A percentile compares a stretch with the other conserved stretches of the same genome.
These are phyloP conservation scores for Salvia splendens DNA, from an alignment of 257 asterid genomes.

Conservation along the genomic window DNA sequence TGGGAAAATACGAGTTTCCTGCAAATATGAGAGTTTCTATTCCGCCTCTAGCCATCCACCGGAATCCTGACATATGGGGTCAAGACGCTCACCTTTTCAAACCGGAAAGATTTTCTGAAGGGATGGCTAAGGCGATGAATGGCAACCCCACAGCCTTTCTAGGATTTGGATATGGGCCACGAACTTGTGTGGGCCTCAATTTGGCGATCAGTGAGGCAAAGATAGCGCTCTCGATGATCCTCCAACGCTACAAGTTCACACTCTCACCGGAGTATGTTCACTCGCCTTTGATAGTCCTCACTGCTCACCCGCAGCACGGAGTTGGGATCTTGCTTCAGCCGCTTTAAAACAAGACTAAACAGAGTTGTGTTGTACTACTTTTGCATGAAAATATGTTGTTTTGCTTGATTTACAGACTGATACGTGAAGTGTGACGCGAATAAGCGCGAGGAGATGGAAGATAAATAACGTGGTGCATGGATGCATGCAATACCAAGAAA, in stretches of 20 bases:
- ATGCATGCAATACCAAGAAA: too few species aligned
- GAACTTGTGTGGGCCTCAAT: slow-evolving; percentile 41
- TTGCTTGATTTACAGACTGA: too few species aligned
- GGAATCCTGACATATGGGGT: slow-evolving; percentile 44
- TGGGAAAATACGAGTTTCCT: slow-evolving; percentile 42
- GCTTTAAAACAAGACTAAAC: background rate
- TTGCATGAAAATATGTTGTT: too few species aligned
- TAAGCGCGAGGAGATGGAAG: too few species aligned
- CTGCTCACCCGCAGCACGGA: slow-evolving; percentile 40
- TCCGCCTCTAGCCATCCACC: slow-evolving; percentile 39
- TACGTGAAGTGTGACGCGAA: too few species aligned
- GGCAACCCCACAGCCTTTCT: slow-evolving; percentile 35
- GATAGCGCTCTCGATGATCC: slow-evolving; percentile 44
- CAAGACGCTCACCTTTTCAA: slow-evolving; percentile 35
- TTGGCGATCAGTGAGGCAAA: slow-evolving; percentile 41
- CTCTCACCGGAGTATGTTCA: slow-evolving; percentile 42
- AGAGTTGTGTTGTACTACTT: too few species aligned
- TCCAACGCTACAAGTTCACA: slow-evolving; percentile 40
- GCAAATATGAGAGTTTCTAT: slow-evolving; percentile 27
- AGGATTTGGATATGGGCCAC: slow-evolving; percentile 44
- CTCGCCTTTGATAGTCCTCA: slow-evolving; percentile 34
- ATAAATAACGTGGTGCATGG: too few species aligned
- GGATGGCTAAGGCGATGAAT: slow-evolving; percentile 41
- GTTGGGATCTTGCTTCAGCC: slow-evolving; percentile 43
- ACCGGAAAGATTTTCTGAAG: slow-evolving; percentile 41